These are phyloP conservation scores for Pseudozyma sp. DNA, from an alignment of 1,284 basidiomycete genomes.

Conservation along the genomic window DNA sequence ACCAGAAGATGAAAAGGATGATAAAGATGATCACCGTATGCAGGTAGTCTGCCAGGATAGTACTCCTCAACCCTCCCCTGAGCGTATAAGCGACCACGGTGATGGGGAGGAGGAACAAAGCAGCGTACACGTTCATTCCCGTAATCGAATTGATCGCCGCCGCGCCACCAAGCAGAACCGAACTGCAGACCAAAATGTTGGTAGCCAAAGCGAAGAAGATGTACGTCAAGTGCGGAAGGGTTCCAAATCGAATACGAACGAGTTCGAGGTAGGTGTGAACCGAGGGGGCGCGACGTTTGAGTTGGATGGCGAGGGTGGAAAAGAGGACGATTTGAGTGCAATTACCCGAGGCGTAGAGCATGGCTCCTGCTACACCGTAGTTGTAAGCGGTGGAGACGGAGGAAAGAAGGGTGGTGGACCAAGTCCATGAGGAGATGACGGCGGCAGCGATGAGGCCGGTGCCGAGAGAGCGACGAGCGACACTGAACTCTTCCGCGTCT, in stretches of 20 bases:
- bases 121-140: constrained; percentile 56
- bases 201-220: constrained; percentile 62
- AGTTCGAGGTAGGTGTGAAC: constrained; percentile 63
- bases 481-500: constrained; percentile 56
- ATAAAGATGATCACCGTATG: constrained; percentile 64
- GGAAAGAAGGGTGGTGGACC: constrained; percentile 62
- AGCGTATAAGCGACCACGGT: constrained; percentile 62
- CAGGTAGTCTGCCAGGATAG: constrained; percentile 60
- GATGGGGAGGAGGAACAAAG: constrained; percentile 53
- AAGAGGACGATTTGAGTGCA: constrained; percentile 62
- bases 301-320: constrained; percentile 58
- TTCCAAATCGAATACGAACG: constrained; percentile 53
- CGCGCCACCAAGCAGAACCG: constrained; percentile 54
- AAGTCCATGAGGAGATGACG: constrained; percentile 60
- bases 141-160: constrained; percentile 61
- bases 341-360: constrained; percentile 60
- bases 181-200: constrained; percentile 61
- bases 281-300: constrained; percentile 58
- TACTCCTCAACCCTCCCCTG: constrained; percentile 53
- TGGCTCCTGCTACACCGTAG: constrained; percentile 61
- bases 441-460: constrained; percentile 61
- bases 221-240: constrained; percentile 55
- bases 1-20: constrained; percentile 58
- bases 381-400: constrained; percentile 59
- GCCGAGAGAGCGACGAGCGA: constrained; percentile 57